Base-by-base conservation (phyloP, 2,329 filamentous ascomycete genomes). In the Hyphodiscus sp. region DNA sequence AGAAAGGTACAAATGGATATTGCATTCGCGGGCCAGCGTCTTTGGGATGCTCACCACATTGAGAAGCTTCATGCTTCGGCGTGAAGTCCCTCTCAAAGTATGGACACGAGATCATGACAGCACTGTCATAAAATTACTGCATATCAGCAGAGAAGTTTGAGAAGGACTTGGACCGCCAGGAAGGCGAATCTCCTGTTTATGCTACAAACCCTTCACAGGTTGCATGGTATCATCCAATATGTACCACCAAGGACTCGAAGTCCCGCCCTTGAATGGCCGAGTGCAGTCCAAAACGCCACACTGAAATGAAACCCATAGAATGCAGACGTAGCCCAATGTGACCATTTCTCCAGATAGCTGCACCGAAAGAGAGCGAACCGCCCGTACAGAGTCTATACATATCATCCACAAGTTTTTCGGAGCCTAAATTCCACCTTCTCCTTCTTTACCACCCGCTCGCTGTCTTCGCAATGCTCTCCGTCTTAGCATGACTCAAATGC, bases 401-500 rank as follows among this genome's bases (percentile, higher is more conserved):
- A 54, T 47, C 47, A 50, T 52, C 52, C 26, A 51, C 43, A 51
- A 44, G n/a, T 38, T 23, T 29, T n/a, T 15, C 49, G 29, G 13
- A 46, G 11, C 19, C 38, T 30, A 53, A 9, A 29, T 41, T 15
- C 29, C 20, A 26, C 41, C 23, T 4, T n/a, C 23, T 23, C 23
- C 13, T 26, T 42, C n/a, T 42, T 55, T 51, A 61, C 56, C 53
- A 53, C 19, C 41, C 54, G n/a, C 44, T 42, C 43, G 45, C 52
- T 44, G 55, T 56, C 55, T 64, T 64, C 47, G 56, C 55, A 47
- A 51, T 51, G 20, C 63, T 64, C 47, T 67, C 66, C 26, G 55
- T 48, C 49, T 60, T 66, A 11, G 62, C 55, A 33, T 63, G 54
- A 29, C 62, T 61, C 4, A 69, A 56, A 23, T 65, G 45, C 45